phyloP scores from a whole-genome alignment of 2,329 filamentous ascomycete genomes.

The Ambrosiella cleistominuta region DNA sequence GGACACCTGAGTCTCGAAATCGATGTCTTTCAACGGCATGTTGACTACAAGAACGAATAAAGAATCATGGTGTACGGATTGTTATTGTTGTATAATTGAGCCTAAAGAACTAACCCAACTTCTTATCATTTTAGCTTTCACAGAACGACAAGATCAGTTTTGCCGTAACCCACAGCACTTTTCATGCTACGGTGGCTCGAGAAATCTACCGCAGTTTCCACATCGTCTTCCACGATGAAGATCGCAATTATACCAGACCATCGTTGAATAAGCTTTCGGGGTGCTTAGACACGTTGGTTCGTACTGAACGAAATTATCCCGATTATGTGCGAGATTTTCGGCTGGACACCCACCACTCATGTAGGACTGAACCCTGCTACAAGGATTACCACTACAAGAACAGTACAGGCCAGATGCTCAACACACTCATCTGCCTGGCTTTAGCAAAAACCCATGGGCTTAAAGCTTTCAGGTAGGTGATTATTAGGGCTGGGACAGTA shows the following conservation, averaged over 20 bases:
- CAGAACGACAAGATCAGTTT: constrained; percentile 37
- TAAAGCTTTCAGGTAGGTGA: constrained; percentile 36
- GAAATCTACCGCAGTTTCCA: constrained; percentile 42
- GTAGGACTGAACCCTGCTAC: constrained; percentile 36
- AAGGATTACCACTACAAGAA: constrained; percentile 35
- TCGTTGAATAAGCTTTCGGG: not conserved
- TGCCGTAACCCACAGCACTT: constrained; percentile 38
- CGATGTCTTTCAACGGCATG: too few relatives aligned
- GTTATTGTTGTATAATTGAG: not conserved
- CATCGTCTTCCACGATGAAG: constrained; percentile 40
- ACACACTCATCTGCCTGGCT: constrained; percentile 38
- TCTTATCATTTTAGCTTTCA: constrained; percentile 24
- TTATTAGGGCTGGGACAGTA: not conserved
- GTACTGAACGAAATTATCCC: not conserved
- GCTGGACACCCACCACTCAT: constrained; percentile 16
- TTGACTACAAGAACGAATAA: too few relatives aligned
- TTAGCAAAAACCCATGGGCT: constrained; percentile 36
- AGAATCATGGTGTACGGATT: not conserved
- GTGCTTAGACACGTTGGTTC: not conserved
- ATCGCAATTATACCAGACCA: constrained; percentile 28
- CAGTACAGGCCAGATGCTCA: constrained; percentile 47
- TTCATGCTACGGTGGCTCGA: constrained; percentile 38
- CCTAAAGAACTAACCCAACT: not conserved
- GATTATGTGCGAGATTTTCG: not conserved
- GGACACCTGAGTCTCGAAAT: too few relatives aligned